phyloP scores from a whole-genome alignment of 23 red algal genomes.

The Cyanidiococcus yangmingshanensis region DNA sequence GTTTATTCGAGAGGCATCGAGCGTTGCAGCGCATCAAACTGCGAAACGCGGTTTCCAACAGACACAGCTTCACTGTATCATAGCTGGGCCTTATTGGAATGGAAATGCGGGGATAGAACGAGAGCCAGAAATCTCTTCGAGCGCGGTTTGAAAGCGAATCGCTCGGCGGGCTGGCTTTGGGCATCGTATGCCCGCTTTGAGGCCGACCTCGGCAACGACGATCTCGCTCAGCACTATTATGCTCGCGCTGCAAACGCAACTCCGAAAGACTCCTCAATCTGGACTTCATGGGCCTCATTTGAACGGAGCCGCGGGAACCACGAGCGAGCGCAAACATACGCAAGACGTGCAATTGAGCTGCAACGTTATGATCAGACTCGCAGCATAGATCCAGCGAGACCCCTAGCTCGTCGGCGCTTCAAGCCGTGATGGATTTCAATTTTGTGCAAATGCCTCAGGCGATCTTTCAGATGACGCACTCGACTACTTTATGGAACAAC shows the following conservation, averaged over 20 bases:
- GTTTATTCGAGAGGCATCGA: conserved; percentile 51
- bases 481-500: no score
- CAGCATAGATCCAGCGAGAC: conserved; percentile 56
- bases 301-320: conserved; percentile 51
- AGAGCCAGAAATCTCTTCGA: conserved; percentile 59
- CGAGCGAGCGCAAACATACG: conserved; percentile 53
- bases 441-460: no score
- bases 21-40: conserved; percentile 19
- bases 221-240: conserved; percentile 65
- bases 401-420: conserved; percentile 34
- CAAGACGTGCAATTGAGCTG: conserved; percentile 50
- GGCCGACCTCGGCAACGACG: conserved; percentile 24
- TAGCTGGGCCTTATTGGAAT: conserved; percentile 87
- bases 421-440: not conserved
- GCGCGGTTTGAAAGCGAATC: conserved; percentile 49
- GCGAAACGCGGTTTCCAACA: conserved; percentile 9
- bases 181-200: conserved; percentile 51
- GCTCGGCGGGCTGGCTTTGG: conserved; percentile 62
- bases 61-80: conserved; percentile 65
- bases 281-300: conserved; percentile 68
- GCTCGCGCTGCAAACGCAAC: conserved; percentile 73
- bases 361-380: conserved; percentile 40
- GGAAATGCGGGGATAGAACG: conserved; percentile 47
- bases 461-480: no score
- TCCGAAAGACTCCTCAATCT: conserved; percentile 49